Evolutionary conservation across 768 basidiomycete species (phyloP), one percentile per base, ranked within the genome.

Genomic region (Phylloporus sp.): DNA sequence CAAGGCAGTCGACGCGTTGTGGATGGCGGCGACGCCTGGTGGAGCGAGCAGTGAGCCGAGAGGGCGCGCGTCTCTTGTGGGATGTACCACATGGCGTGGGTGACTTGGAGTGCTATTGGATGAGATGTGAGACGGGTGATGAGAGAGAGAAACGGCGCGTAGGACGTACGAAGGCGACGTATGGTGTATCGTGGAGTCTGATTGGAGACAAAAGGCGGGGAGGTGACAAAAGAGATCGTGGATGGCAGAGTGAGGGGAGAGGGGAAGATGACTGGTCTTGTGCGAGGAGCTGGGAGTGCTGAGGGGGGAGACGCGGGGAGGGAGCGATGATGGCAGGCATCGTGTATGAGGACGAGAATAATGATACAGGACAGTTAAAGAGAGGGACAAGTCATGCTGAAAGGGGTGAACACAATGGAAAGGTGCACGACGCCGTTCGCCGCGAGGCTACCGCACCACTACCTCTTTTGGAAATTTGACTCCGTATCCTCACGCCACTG

Each of bases 291-390:
- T 21, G 43, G 11, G 52, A 29, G 36, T 38, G 46, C 24, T 57
- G 60, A 14, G 59, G 50, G 22, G 67, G 64, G 44, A 53, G 52
- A 56, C 68, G 69, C 11, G 72, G 69, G 9, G 64, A 59, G 20
- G 73, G 71, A 14, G 71, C 67, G 58, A 72, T 49, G 63, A 78
- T 73, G 62, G 71, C 56, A 52, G 69, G 67, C 70, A 74, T 73
- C 48, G 44, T 15, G 13, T 15, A 27, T 13, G 18, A n/a, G n/a
- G 29, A 22, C 40, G 47, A 38, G 26, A 59, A 62, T 58, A 64
- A 59, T 49, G 65, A 68, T 65, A 70, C 60, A 68, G 65, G 64
- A 55, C 27, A 60, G 62, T 52, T 56, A 60, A 58, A 60, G 58
- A 63, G 64, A 59, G 56, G 56, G 42, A 24, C 38, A 53, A 42